Base-by-base conservation (phyloP, 345 rosid species). In the Lagerstroemia speciosa region DNA sequence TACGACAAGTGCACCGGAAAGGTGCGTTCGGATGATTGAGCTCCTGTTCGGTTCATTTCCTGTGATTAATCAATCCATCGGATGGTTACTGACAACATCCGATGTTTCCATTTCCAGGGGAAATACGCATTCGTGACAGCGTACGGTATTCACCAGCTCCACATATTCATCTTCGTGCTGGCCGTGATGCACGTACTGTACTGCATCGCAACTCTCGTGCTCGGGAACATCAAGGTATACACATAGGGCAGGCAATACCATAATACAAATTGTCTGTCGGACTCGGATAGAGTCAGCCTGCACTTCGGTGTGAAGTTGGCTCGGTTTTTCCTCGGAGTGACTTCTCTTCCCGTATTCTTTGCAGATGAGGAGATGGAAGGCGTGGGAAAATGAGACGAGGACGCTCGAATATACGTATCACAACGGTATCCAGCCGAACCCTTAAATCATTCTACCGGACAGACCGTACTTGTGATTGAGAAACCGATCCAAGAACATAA, bases 111-210 rank as follows among this genome's bases (percentile, higher is more conserved):
- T 20, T 67, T 68, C 36, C 84, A 91, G 99, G 96, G 93, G 0
- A 76, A 86, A 78, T 92, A 87, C n/a, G 79, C 97, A n/a, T 83
- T 93, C 75, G 90, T 93, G 40, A 91, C 99, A 3, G 67, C 86
- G 1, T 89, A 86, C 24, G 99, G 95, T 0, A 82, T 89, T 69
- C 93, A 94, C 46, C 67, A 64, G 30, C 67, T 64, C n/a, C 67
- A 64, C 29, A 64, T 64, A 34, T 64, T 64, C 67, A 64, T 64
- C 67, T 64, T 64, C 43, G 67, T 64, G 43, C 67, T 64, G 34
- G 67, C 67, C 7, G 6, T 64, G 36, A 40, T 64, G 40, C 67
- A 64, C 27, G 67, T 64, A 16, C 15, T 64, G 20, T 64, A 64
- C 22, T 64, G 67, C 67, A 64, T 64, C 8, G 43, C 46, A 10